Evolutionary conservation across 257 asterid species (phyloP).

Genomic region (Solanum sparsipilum): DNA sequence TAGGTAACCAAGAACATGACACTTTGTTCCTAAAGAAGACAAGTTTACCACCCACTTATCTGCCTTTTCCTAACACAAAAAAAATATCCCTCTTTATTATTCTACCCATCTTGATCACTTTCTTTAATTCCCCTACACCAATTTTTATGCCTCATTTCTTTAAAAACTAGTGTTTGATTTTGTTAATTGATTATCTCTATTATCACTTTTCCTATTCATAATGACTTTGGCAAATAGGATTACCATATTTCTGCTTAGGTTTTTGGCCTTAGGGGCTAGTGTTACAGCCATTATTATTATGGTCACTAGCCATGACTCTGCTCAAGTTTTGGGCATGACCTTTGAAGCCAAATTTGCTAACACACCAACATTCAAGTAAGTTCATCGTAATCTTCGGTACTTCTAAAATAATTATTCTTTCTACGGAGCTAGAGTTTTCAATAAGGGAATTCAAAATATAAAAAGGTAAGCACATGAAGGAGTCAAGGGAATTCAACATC

Average conservation of each 20-base stretch:
- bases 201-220: background rate
- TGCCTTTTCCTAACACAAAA: constrained; percentile 47
- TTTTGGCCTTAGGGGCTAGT: constrained; percentile 57
- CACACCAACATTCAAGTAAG: constrained; percentile 66
- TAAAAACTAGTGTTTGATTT: background rate
- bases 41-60: constrained; percentile 35
- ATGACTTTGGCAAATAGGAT: constrained; percentile 41
- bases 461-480: background rate
- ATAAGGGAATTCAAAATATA: background rate
- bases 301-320: constrained; percentile 60
- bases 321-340: constrained; percentile 42
- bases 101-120: background rate
- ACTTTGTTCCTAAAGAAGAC: constrained; percentile 5
- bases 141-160: background rate
- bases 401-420: background rate
- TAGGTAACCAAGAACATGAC: constrained; percentile 65
- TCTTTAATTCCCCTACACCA: background rate
- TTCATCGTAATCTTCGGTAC: background rate
- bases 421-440: background rate
- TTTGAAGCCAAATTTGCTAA: constrained; percentile 61
- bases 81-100: background rate
- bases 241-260: constrained; percentile 49
- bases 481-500: background rate
- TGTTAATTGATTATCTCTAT: background rate
- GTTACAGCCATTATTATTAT: constrained; percentile 43